Evolutionary conservation across 306 rosid species (phyloP).

Genomic region (Biancaea sappan): DNA sequence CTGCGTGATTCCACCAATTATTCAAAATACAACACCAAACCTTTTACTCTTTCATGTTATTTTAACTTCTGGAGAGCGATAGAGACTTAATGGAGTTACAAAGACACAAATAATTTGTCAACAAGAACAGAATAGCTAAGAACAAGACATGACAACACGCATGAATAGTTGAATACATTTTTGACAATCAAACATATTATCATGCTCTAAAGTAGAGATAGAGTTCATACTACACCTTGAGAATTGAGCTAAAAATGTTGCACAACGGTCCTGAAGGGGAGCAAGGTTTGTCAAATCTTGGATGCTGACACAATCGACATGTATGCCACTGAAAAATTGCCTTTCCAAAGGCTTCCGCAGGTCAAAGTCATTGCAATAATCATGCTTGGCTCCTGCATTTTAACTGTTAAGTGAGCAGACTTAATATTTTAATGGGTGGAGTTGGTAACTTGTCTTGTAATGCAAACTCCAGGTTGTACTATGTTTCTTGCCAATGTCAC

Average conservation of each 20-base stretch:
- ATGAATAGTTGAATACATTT: slow-evolving; percentile 12
- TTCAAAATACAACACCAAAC: not conserved
- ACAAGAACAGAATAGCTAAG: not conserved
- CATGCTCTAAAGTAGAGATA: not conserved
- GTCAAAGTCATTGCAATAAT: slow-evolving; percentile 83
- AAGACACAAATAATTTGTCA: not conserved
- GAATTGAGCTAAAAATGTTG: slow-evolving; percentile 67
- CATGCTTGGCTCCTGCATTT: slow-evolving; percentile 54
- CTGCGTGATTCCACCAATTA: not conserved
- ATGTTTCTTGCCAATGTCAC: not conserved
- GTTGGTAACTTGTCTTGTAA: not conserved
- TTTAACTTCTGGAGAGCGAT: not conserved
- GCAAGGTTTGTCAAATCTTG: slow-evolving; percentile 63
- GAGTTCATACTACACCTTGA: slow-evolving; percentile 52
- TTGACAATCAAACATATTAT: not conserved
- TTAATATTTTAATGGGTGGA: not conserved
- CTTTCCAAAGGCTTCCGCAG: slow-evolving; percentile 80
- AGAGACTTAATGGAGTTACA: not conserved
- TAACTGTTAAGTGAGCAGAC: not conserved
- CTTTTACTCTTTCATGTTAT: not conserved
- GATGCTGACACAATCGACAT: slow-evolving; percentile 70
- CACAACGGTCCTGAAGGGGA: slow-evolving; percentile 60
- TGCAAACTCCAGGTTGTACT: not conserved
- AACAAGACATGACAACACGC: slow-evolving; percentile 3
- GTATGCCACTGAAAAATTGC: slow-evolving; percentile 57